phyloP scores from a whole-genome alignment of 352 stramenopile species.

The Pythium vanterpoolii region DNA sequence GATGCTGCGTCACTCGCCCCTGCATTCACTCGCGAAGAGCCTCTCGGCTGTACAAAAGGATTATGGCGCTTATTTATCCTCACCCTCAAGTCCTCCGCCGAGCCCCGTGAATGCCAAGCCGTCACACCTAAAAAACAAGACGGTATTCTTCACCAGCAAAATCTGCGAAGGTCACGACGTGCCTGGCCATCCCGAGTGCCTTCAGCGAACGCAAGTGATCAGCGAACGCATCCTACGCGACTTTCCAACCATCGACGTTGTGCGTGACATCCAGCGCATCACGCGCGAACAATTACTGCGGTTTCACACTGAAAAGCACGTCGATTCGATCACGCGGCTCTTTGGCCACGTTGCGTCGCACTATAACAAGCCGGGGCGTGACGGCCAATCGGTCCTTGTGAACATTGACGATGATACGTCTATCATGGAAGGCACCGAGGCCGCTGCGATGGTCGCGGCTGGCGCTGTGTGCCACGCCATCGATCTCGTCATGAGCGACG shows the following conservation, averaged over 20 bases:
- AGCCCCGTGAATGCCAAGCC: not conserved
- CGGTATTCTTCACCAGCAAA: conserved; percentile 24
- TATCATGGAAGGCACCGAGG: conserved; percentile 29
- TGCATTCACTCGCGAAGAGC: conserved; percentile 6
- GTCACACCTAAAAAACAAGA: conserved; percentile 5
- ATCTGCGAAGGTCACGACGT: conserved; percentile 32
- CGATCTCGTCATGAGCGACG: conserved; percentile 35
- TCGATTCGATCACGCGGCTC: conserved; percentile 25
- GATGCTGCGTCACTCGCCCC: conserved; percentile 11
- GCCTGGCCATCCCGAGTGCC: conserved; percentile 28
- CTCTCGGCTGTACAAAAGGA: not conserved
- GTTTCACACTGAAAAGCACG: conserved; percentile 34
- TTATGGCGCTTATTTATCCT: not conserved
- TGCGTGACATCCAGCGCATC: conserved; percentile 21
- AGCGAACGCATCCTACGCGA: conserved; percentile 26
- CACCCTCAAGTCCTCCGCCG: not conserved
- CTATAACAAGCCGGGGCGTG: not conserved
- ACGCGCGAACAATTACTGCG: conserved; percentile 28
- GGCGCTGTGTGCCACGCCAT: conserved; percentile 39
- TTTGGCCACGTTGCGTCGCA: conserved; percentile 15
- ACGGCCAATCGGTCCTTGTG: not conserved
- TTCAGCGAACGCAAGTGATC: conserved; percentile 29
- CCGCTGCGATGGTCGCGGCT: conserved; percentile 30
- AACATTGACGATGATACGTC: conserved; percentile 40
- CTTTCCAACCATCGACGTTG: conserved; percentile 24